Conservation (phyloP, 148 eudicot genomes). For the Rhododendron kiyosumense region DNA sequence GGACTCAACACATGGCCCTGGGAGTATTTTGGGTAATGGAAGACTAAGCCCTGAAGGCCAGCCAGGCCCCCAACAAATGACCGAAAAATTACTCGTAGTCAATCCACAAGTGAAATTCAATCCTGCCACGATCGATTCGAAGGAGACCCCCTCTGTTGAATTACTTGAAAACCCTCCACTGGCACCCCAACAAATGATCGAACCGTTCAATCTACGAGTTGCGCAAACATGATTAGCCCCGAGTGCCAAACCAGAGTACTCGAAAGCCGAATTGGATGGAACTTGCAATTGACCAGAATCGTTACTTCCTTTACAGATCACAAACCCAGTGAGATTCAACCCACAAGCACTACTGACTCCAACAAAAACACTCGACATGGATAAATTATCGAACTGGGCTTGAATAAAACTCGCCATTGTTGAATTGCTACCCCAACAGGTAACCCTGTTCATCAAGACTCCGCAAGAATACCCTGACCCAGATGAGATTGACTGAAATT, state of each 20-base stretch:
- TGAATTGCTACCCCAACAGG: conserved; percentile 72
- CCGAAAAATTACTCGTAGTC: conserved; percentile 7
- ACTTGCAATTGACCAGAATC: conserved; percentile 34
- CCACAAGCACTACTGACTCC: conserved; percentile 63
- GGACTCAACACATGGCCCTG: conserved; percentile 23
- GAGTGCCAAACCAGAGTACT: conserved; percentile 8
- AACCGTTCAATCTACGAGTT: not conserved
- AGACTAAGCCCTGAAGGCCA: conserved; percentile 11
- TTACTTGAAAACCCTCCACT: conserved; percentile 28
- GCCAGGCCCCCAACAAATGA: conserved; percentile 28
- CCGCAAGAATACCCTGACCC: conserved; percentile 80
- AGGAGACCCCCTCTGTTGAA: conserved; percentile 17
- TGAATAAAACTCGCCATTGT: conserved; percentile 27
- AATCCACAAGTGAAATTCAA: conserved; percentile 23
- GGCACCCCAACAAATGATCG: conserved; percentile 63
- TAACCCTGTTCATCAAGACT: conserved; percentile 35
- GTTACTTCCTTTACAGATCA: conserved; percentile 57
- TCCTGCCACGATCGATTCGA: conserved; percentile 36
- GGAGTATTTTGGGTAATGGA: conserved; percentile 18
- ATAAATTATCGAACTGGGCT: not conserved
- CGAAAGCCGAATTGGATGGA: conserved; percentile 15
- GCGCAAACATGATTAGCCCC: conserved; percentile 14
- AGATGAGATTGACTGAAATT: conserved; percentile 52
- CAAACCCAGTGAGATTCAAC: conserved; percentile 30
- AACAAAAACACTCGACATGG: not conserved